Evolutionary conservation across 179 eudicot genomes (phyloP).

Genomic region (Drosera spatulata): DNA sequence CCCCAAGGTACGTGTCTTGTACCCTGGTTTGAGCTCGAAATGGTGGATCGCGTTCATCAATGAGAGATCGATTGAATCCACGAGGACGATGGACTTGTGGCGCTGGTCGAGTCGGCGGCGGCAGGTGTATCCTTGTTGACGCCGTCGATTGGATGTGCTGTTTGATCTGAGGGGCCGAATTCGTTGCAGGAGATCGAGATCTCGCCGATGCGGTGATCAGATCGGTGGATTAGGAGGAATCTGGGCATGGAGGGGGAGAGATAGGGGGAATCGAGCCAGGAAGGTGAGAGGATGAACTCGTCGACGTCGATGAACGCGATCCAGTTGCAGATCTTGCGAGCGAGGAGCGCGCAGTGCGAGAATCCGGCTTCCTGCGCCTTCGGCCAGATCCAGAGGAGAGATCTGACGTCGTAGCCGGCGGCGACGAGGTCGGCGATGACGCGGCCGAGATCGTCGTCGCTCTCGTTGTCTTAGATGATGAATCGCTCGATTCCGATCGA

Average conservation of each 20-base stretch:
- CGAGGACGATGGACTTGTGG: constrained; percentile 55
- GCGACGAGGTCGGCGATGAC: constrained; percentile 22
- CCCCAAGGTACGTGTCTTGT: constrained; percentile 12
- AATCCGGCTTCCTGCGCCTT: constrained; percentile 87
- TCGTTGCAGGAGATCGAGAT: constrained; percentile 40
- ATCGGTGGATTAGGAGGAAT: constrained; percentile 7
- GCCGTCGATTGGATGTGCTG: constrained; percentile 34
- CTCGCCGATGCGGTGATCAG: constrained; percentile 23
- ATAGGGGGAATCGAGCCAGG: constrained; percentile 18
- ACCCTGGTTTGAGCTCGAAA: constrained; percentile 40
- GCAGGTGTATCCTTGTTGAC: constrained; percentile 77
- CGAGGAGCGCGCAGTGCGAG: constrained; percentile 43
- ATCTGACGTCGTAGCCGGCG: constrained; percentile 37
- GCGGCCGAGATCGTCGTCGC: constrained; percentile 37
- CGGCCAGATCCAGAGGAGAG: constrained; percentile 58
- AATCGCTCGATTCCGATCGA: constrained; percentile 52
- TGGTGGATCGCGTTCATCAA: constrained; percentile 61
- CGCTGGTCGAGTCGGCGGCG: constrained; percentile 33
- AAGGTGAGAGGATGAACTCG: constrained; percentile 53
- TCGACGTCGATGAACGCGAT: constrained; percentile 59
- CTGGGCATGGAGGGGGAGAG: constrained; percentile 21
- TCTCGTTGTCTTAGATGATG: constrained; percentile 63
- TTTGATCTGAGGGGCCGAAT: constrained; percentile 70
- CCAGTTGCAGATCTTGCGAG: constrained; percentile 44
- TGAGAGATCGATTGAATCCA: constrained; percentile 39